These are phyloP conservation scores for Ilyonectria sp. DNA, from an alignment of 2,329 filamentous ascomycete genomes.

Conservation along the genomic window DNA sequence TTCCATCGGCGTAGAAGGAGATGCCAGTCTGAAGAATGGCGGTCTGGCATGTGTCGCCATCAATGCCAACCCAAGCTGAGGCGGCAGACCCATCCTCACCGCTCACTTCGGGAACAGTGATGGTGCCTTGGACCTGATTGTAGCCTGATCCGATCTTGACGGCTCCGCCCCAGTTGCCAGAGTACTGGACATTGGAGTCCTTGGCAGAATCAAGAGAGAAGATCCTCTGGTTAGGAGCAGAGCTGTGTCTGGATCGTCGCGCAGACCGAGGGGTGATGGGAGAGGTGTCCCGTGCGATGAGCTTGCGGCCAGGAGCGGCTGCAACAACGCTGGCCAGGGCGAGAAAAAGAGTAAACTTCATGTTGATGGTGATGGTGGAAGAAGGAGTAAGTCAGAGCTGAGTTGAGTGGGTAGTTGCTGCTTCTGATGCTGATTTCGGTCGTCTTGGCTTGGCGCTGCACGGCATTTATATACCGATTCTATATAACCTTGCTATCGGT, in stretches of 20 bases:
- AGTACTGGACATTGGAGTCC: conserved; percentile 41
- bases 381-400: neutral
- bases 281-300: conserved; percentile 17
- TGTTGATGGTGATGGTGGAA: conserved; percentile 6
- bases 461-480: conserved; percentile 3
- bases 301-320: conserved; percentile 20
- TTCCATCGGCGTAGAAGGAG: conserved; percentile 54
- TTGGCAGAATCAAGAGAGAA: conserved; percentile 19
- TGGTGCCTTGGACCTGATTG: conserved; percentile 49
- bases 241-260: conserved; percentile 23
- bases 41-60: conserved; percentile 59
- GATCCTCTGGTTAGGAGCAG: conserved; percentile 34
- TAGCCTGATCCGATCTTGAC: conserved; percentile 47
- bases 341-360: conserved; percentile 25
- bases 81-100: conserved; percentile 36
- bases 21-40: conserved; percentile 61
- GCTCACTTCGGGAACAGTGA: conserved; percentile 47
- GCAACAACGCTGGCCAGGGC: conserved; percentile 17
- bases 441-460: neutral
- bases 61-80: conserved; percentile 64
- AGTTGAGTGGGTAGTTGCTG: neutral
- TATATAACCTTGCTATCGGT: neutral
- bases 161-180: conserved; percentile 50
- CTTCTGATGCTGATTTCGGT: conserved; percentile 17
- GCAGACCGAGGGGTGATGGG: conserved; percentile 23